A percentile compares a stretch with the other conserved stretches of the same genome.
Evolutionary conservation across 202 grass and related monocot species (phyloP).

Genomic region (Musa balbisiana): DNA sequence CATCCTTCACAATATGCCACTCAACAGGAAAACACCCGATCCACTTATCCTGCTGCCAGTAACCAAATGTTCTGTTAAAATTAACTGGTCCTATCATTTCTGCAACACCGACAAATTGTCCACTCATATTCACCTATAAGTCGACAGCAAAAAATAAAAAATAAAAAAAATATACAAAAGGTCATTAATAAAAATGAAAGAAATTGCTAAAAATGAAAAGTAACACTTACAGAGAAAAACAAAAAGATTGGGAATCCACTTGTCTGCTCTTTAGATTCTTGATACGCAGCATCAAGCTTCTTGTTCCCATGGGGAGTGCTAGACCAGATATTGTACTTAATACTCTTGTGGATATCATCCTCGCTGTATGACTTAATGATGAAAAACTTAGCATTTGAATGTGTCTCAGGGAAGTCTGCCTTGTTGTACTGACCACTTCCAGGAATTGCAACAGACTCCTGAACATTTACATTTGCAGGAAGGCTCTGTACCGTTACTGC

Average conservation of each 20-base stretch:
- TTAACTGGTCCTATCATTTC: conserved; percentile 77
- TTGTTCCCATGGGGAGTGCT: conserved; percentile 85
- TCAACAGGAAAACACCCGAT: conserved; percentile 61
- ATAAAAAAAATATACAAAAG: not conserved
- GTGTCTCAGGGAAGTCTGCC: conserved; percentile 53
- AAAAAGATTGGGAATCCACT: conserved; percentile 51
- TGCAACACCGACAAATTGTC: conserved; percentile 79
- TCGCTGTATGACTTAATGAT: conserved; percentile 79
- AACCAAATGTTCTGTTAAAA: conserved; percentile 58
- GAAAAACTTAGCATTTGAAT: conserved; percentile 66
- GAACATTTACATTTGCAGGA: conserved; percentile 33
- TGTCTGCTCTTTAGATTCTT: conserved; percentile 55
- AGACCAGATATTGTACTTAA: conserved; percentile 81
- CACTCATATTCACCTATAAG: conserved; percentile 71
- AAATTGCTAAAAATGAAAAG: not conserved
- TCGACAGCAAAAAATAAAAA: not conserved
- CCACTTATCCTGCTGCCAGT: conserved; percentile 90
- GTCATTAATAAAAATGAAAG: not conserved
- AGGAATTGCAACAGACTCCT: conserved; percentile 29
- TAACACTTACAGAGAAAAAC: conserved; percentile 63
- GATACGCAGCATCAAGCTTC: conserved; percentile 71
- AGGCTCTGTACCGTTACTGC: conserved; percentile 62
- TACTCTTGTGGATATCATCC: conserved; percentile 83
- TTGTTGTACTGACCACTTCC: conserved; percentile 51
- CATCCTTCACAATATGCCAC: conserved; percentile 81